These are phyloP conservation scores for Ambrosia artemisiifolia DNA, from an alignment of 129 eudicot genomes.

Conservation along the genomic window DNA sequence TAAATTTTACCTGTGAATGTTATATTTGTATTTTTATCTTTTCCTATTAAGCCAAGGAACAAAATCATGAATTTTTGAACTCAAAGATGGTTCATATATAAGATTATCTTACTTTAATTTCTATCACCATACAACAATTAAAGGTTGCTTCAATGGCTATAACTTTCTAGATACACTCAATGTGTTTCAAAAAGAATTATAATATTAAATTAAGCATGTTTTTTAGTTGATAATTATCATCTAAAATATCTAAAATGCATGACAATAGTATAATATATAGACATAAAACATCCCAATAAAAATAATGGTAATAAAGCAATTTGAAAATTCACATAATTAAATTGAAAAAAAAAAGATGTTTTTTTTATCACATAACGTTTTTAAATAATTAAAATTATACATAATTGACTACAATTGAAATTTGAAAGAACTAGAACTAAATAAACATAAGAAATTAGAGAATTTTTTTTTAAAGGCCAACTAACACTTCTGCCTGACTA, in stretches of 20 bases:
- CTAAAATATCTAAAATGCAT: not conserved
- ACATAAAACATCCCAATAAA: not conserved
- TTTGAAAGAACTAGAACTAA: too few species aligned
- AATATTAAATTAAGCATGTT: slow-evolving; percentile 1
- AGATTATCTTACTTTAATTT: not conserved
- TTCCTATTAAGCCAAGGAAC: not conserved
- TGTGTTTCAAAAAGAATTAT: slow-evolving; percentile 7
- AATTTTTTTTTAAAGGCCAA: too few species aligned
- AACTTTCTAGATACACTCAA: slow-evolving; percentile 24
- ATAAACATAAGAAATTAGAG: too few species aligned
- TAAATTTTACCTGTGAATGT: not conserved
- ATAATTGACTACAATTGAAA: not conserved
- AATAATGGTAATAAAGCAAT: not conserved
- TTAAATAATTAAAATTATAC: not conserved
- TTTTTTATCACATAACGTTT: not conserved
- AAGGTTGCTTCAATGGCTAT: slow-evolving; percentile 29
- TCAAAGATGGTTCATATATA: not conserved
- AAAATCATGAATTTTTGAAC: not conserved
- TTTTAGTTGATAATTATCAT: not conserved
- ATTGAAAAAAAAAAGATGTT: not conserved
- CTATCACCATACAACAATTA: slow-evolving; percentile 1
- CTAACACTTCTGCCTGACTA: too few species aligned
- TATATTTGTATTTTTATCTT: not conserved
- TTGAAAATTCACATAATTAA: not conserved
- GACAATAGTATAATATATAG: not conserved